Conservation (phyloP, 176 grass and related monocot species). For the Eragrostis curvula region DNA sequence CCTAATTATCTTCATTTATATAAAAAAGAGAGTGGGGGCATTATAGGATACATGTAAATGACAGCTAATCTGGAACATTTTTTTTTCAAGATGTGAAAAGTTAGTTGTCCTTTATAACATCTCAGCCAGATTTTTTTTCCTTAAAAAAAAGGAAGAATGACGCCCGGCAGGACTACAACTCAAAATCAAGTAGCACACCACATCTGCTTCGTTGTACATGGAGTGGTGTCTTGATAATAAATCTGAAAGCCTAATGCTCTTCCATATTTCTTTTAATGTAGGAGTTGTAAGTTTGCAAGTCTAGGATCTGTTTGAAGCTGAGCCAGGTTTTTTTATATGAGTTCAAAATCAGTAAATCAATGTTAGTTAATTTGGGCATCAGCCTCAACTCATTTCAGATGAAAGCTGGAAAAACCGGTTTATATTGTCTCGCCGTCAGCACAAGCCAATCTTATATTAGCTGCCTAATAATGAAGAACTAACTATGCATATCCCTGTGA, state of each 20-base stretch:
- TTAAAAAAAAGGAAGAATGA: neutral
- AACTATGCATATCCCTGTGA: constrained; percentile 12
- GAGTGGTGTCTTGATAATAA: neutral
- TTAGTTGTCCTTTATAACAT: neutral
- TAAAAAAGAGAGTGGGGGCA: neutral
- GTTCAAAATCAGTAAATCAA: neutral
- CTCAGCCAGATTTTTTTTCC: neutral
- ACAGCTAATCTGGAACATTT: neutral
- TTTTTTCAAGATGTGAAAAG: neutral
- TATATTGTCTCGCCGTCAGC: neutral
- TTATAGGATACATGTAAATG: neutral
- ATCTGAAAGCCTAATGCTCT: neutral
- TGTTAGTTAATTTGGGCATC: neutral
- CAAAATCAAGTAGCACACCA: neutral
- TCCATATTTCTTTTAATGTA: constrained; percentile 11
- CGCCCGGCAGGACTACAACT: neutral
- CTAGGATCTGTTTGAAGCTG: neutral
- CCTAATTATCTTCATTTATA: neutral
- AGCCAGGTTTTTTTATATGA: neutral
- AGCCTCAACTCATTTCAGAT: constrained; percentile 13
- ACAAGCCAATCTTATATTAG: neutral
- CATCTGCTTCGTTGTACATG: neutral
- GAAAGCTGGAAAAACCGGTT: neutral
- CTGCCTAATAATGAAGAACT: constrained; percentile 14
- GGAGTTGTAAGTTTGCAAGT: neutral